phyloP scores from a whole-genome alignment of 495 filamentous ascomycete genomes.

The Neurospora sp. region DNA sequence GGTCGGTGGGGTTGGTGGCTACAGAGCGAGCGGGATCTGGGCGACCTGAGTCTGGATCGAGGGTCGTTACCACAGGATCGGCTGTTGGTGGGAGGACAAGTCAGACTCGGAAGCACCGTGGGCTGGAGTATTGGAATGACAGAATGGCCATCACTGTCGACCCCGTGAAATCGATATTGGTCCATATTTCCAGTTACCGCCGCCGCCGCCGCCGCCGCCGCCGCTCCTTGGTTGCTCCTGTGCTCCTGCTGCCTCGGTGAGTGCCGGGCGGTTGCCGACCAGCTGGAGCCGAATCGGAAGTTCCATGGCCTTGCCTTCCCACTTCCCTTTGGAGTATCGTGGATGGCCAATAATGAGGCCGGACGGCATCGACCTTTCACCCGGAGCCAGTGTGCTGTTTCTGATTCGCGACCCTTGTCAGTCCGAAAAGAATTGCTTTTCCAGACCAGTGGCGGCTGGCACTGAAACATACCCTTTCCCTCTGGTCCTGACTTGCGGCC shows the following conservation, averaged over 20 bases:
- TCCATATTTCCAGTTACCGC: neutral
- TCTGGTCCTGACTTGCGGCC: conserved; percentile 9
- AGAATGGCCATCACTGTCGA: neutral
- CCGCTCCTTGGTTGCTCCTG: neutral
- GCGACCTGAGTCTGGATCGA: neutral
- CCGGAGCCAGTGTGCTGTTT: neutral
- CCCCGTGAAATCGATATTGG: neutral
- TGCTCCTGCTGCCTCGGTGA: neutral
- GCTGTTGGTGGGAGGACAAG: neutral
- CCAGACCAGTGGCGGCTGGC: conserved; percentile 13
- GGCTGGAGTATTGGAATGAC: neutral
- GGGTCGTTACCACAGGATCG: neutral
- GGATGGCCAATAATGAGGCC: conserved; percentile 2
- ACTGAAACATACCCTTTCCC: conserved; percentile 18
- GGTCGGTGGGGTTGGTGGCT: conserved; percentile 10
- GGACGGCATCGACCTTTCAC: neutral
- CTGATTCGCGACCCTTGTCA: conserved; percentile 9
- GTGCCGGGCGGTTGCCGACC: neutral
- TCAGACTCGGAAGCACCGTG: neutral
- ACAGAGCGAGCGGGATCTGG: neutral
- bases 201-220: neutral
- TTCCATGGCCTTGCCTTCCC: neutral
- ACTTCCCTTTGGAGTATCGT: neutral
- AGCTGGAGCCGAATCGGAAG: neutral
- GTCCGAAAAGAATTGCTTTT: conserved; percentile 4